A percentile compares a stretch with the other conserved stretches of the same genome.
Evolutionary conservation across 208 protist species (phyloP).

Genomic region (Kentomonas sorsogonicus): DNA sequence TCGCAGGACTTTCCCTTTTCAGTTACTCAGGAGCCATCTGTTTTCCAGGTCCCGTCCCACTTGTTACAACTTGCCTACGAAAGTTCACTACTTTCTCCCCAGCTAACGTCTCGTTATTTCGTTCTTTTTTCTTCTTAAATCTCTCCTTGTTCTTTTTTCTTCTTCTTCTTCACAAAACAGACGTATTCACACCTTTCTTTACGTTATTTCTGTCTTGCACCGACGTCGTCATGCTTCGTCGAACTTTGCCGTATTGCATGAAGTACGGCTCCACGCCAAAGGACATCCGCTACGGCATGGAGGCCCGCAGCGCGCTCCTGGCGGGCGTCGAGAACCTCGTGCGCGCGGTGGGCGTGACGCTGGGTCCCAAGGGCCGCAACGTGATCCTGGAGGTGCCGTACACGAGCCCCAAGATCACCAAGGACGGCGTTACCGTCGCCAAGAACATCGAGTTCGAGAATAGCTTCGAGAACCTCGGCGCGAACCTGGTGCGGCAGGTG

Average conservation of each 20-base stretch:
- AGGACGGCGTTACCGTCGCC: slow-evolving; percentile 99
- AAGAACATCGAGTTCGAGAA: slow-evolving; percentile 99
- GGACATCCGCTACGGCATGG: slow-evolving; percentile 95
- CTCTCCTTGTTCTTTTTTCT: not conserved
- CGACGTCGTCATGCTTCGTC: slow-evolving; percentile 27
- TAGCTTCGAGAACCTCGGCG: slow-evolving; percentile 98
- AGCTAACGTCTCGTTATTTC: slow-evolving; percentile 7
- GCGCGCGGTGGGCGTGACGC: slow-evolving; percentile 95
- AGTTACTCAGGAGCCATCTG: no score
- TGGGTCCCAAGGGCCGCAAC: slow-evolving; percentile 99
- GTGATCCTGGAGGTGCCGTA: slow-evolving; percentile 98
- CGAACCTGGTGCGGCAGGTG: slow-evolving; percentile 94
- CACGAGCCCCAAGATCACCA: slow-evolving; percentile 99
- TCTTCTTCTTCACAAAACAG: not conserved
- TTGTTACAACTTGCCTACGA: no score
- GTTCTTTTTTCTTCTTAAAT: slow-evolving; percentile 6
- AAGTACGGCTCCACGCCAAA: slow-evolving; percentile 92
- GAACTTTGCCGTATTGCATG: slow-evolving; percentile 24
- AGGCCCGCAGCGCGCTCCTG: slow-evolving; percentile 92
- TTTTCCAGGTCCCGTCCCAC: no score
- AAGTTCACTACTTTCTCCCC: no score
- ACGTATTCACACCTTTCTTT: not conserved
- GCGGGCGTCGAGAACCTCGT: slow-evolving; percentile 95
- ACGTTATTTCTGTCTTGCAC: not conserved
- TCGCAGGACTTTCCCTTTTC: no score